Base-by-base conservation (phyloP, 495 filamentous ascomycete species). In the Aspergillus sclerotiicarbonarius region DNA sequence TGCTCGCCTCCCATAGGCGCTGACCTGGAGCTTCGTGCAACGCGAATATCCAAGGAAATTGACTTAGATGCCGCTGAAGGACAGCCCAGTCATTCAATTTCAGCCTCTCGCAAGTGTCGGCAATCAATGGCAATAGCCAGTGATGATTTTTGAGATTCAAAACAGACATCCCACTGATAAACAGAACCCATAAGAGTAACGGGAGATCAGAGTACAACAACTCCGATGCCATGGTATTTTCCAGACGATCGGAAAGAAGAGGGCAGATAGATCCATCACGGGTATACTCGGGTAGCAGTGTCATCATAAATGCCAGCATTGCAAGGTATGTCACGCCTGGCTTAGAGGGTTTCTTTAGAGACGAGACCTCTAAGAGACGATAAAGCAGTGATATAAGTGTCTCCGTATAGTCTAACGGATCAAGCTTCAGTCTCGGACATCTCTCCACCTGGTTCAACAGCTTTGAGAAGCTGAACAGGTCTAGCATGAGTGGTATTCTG, bases 251-350 rank as follows among this genome's bases (percentile, higher is more conserved):
- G 10, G 53, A 56, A 48, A 48, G 41, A 35, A 56, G 43, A 8
- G 41, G 53, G 43, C 29, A 33, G 21, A 12, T 56, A 32, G 53
- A 56, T 47, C 25, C 29, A 47, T 56, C 53, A 35, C 53, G 53
- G 21, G 53, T 56, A 15, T 56, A 56, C 43, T 56, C 53, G 7
- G 53, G 53, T 35, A 56, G 43, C 31, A 56, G 18, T 13, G 53
- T 56, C 12, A 21, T 56, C 53, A 56, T 56, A 37, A 56, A 56
- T 56, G 43, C 53, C 41, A 56, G 53, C 53, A 56, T 56, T 3
- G 53, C 53, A 35, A 56, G 41, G 41, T 47, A 48, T 35, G 18
- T 48, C 53, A 56, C 41, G 44, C 48, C 41, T 56, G 44, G 8
- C n/a, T n/a, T 48, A 37, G 43, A 48, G 21, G 9, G 15, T 47